phyloP scores from a whole-genome alignment of 2,329 filamentous ascomycete species.

The Paecilomyces variotii region DNA sequence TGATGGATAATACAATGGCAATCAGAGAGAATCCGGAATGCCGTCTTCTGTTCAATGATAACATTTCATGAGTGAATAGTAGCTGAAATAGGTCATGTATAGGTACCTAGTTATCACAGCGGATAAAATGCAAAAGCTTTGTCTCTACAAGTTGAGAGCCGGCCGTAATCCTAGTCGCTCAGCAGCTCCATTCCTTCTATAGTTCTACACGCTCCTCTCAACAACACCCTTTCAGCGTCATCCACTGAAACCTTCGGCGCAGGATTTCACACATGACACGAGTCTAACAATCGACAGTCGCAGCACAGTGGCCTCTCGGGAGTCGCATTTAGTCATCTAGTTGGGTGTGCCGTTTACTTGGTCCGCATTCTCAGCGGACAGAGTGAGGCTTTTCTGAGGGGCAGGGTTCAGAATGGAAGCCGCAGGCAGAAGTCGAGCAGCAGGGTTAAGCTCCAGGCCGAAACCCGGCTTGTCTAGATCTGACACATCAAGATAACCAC shows the following conservation, averaged over 20 bases:
- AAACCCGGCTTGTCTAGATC: constrained; percentile 86
- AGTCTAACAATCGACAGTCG: background rate
- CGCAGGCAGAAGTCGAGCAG: constrained; percentile 70
- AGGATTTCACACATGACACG: background rate
- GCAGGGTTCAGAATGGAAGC: constrained; percentile 62
- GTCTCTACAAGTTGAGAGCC: background rate
- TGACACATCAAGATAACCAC: constrained; percentile 71
- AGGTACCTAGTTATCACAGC: background rate
- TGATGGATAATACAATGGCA: background rate
- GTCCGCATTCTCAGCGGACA: constrained; percentile 18
- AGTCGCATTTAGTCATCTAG: background rate
- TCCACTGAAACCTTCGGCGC: too few relatives aligned
- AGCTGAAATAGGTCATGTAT: background rate
- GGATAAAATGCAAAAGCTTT: background rate
- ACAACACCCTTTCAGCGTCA: too few relatives aligned
- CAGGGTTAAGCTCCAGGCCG: constrained; percentile 77
- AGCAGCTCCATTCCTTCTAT: background rate
- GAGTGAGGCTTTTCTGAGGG: constrained; percentile 41
- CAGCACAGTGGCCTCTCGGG: background rate
- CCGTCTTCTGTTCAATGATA: background rate
- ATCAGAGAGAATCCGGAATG: too few relatives aligned
- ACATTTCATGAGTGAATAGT: background rate
- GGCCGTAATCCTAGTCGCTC: too few relatives aligned
- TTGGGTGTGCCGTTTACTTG: constrained; percentile 13
- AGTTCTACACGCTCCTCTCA: too few relatives aligned